Evolutionary conservation across 1,284 basidiomycete species (phyloP).

Genomic region (Austroboletus niveus): DNA sequence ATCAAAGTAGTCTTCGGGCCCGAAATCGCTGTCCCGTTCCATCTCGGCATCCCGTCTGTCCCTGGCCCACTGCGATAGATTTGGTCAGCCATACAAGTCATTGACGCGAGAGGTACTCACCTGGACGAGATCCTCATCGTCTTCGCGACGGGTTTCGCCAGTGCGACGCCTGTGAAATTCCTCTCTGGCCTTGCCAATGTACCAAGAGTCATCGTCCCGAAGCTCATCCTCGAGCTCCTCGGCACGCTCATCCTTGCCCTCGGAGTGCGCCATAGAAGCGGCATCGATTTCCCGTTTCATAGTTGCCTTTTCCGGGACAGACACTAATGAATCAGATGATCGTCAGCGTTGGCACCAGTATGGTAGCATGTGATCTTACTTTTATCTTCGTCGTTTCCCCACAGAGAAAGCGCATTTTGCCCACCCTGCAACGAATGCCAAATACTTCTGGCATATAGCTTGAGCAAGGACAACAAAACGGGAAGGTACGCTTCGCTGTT

Average conservation of each 20-base stretch:
- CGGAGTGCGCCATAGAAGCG: slow-evolving; percentile 18
- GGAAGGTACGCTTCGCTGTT: slow-evolving; percentile 90
- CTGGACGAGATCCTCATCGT: slow-evolving; percentile 72
- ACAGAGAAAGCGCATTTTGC: slow-evolving; percentile 62
- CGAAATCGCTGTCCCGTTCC: slow-evolving; percentile 70
- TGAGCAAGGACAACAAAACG: slow-evolving; percentile 77
- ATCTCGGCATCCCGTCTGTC: slow-evolving; percentile 68
- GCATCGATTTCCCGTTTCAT: slow-evolving; percentile 29
- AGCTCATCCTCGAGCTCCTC: slow-evolving; percentile 29
- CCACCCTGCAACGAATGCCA: slow-evolving; percentile 80
- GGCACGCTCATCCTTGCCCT: slow-evolving; percentile 23
- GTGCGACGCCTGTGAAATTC: slow-evolving; percentile 59
- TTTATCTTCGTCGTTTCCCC: slow-evolving; percentile 52
- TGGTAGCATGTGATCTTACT: slow-evolving; percentile 10
- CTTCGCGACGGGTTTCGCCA: slow-evolving; percentile 40
- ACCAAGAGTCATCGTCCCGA: slow-evolving; percentile 66
- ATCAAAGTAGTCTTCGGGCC: slow-evolving; percentile 80
- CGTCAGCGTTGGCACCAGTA: slow-evolving; percentile 8
- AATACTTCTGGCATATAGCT: slow-evolving; percentile 81
- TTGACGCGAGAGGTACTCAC: slow-evolving; percentile 30
- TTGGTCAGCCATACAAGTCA: slow-evolving; percentile 5
- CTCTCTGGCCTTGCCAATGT: slow-evolving; percentile 74
- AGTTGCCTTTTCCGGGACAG: slow-evolving; percentile 20
- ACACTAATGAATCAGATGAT: slow-evolving; percentile 15
- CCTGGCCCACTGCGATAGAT: slow-evolving; percentile 61